Evolutionary conservation across 1,284 basidiomycete genomes (phyloP).

Genomic region (Pulchroboletus neoregius): DNA sequence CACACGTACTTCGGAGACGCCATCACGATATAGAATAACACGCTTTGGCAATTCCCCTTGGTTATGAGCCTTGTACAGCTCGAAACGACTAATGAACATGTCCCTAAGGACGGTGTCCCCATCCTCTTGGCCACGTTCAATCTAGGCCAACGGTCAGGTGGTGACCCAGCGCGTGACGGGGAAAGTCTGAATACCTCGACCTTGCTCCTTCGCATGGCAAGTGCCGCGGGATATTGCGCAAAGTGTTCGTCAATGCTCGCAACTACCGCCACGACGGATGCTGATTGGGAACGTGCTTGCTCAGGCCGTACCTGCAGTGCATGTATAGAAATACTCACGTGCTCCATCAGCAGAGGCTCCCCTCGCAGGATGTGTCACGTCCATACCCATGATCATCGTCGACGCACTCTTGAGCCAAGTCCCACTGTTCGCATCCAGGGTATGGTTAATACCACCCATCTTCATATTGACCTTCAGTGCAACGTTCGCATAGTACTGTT

Average conservation of each 20-base stretch:
- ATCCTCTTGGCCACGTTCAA: conserved; percentile 62
- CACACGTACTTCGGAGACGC: conserved; percentile 63
- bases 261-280: conserved; percentile 78
- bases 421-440: conserved; percentile 49
- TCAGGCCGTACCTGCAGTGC: not conserved
- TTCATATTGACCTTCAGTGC: conserved; percentile 84
- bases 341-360: conserved; percentile 49
- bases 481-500: conserved; percentile 34
- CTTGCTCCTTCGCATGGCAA: conserved; percentile 58
- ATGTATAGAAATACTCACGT: conserved; percentile 29
- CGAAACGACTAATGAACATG: conserved; percentile 69
- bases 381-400: conserved; percentile 81
- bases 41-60: conserved; percentile 51
- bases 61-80: conserved; percentile 51
- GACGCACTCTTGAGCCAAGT: conserved; percentile 50
- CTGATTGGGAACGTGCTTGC: conserved; percentile 28
- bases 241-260: conserved; percentile 61
- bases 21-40: conserved; percentile 70
- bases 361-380: conserved; percentile 71
- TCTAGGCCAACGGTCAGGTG: conserved; percentile 38
- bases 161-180: not conserved
- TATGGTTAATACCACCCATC: conserved; percentile 70
- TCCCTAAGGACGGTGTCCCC: conserved; percentile 41
- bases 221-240: conserved; percentile 65
- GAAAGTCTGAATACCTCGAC: conserved; percentile 27